phyloP scores from a whole-genome alignment of 176 grass and related monocot species.

The Cymbopogon citratus region DNA sequence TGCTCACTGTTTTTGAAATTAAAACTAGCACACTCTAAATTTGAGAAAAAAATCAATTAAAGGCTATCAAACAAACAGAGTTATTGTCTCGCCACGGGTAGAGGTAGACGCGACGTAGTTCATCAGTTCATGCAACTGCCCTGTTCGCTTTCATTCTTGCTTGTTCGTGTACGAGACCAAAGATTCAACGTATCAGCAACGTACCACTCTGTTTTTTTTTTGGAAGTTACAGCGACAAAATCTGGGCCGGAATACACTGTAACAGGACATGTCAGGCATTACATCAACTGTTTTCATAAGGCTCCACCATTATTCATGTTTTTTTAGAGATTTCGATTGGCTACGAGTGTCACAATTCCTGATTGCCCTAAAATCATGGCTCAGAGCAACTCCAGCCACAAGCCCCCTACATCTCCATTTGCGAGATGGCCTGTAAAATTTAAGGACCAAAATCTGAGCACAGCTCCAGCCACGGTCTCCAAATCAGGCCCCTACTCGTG shows the following conservation, averaged over 20 bases:
- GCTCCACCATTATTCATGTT: background rate
- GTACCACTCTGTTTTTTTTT: background rate
- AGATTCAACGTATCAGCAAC: background rate
- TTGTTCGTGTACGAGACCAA: background rate
- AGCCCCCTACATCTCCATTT: too few species aligned
- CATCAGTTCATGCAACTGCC: background rate
- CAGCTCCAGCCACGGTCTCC: too few species aligned
- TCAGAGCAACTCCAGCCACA: too few species aligned
- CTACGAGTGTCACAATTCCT: background rate
- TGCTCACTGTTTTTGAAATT: too few species aligned
- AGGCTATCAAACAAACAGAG: too few species aligned
- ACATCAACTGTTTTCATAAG: background rate
- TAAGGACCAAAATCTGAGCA: too few species aligned
- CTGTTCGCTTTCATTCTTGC: background rate
- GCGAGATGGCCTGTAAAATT: too few species aligned
- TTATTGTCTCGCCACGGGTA: too few species aligned
- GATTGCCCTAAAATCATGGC: background rate
- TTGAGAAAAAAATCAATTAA: too few species aligned
- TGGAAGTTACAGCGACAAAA: background rate
- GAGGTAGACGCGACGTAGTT: background rate
- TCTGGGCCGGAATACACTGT: background rate
- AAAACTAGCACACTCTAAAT: too few species aligned
- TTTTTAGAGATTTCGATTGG: background rate
- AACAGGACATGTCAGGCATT: background rate
- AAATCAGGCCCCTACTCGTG: too few species aligned